phyloP scores from a whole-genome alignment of 2,329 filamentous ascomycete genomes.

The Fusarium protoensiforme region DNA sequence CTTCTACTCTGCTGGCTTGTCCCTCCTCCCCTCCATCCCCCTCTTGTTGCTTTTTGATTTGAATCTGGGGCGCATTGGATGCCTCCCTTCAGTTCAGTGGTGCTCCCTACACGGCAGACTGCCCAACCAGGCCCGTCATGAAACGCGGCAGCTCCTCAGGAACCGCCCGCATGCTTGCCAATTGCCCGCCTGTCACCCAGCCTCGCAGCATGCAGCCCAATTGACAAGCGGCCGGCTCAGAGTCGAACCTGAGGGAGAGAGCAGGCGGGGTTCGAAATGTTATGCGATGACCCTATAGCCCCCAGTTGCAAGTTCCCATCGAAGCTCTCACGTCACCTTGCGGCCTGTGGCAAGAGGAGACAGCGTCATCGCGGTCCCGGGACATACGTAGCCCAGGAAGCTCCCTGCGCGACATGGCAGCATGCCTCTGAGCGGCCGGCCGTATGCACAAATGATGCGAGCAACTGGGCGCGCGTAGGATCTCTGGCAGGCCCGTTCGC shows the following conservation, averaged over 20 bases:
- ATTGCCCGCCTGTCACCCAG: constrained; percentile 6
- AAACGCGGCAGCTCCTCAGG: constrained; percentile 33
- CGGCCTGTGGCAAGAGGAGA: constrained; percentile 21
- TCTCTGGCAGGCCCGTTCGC: constrained; percentile 37
- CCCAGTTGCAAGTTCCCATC: constrained; percentile 10
- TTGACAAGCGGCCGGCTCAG: not conserved
- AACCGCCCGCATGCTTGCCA: constrained; percentile 4
- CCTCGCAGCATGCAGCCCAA: constrained; percentile 22
- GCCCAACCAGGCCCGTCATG: constrained; percentile 9
- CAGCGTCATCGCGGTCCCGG: constrained; percentile 27
- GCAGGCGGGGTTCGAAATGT: constrained; percentile 28
- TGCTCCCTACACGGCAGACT: constrained; percentile 8
- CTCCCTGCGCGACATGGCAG: constrained; percentile 38
- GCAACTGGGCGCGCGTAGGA: constrained; percentile 24
- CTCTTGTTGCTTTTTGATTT: constrained; percentile 27
- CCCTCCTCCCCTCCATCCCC: constrained; percentile 13
- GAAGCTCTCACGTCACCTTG: constrained; percentile 30
- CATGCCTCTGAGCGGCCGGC: constrained; percentile 28
- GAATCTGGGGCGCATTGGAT: constrained; percentile 21
- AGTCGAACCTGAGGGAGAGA: constrained; percentile 5
- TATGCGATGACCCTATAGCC: constrained; percentile 24
- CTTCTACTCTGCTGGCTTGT: not conserved
- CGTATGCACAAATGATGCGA: constrained; percentile 38
- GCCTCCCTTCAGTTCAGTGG: constrained; percentile 26
- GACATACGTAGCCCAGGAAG: constrained; percentile 23